These are phyloP conservation scores for Corniculantispora saksenae DNA, from an alignment of 2,329 filamentous ascomycete species.

Conservation along the genomic window DNA sequence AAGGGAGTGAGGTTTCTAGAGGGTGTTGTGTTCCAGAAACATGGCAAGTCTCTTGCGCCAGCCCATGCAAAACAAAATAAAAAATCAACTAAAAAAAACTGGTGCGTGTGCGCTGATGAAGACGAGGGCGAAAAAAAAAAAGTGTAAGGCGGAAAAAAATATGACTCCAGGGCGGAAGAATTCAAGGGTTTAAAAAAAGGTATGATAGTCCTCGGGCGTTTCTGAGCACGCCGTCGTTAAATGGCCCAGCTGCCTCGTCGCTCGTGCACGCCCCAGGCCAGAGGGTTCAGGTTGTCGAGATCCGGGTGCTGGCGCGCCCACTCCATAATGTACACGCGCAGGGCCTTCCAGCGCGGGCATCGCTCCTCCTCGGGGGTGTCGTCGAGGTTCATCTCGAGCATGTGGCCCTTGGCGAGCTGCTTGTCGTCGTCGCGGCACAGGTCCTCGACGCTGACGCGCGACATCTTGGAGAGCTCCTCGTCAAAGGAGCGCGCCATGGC, in stretches of 20 bases:
- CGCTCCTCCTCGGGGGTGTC: conserved; percentile 52
- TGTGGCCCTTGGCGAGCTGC: conserved; percentile 68
- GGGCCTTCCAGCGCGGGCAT: conserved; percentile 75
- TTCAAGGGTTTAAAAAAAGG: too few relatives aligned
- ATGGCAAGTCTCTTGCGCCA: background rate
- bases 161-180: too few relatives aligned
- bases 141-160: background rate
- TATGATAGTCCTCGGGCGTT: too few relatives aligned
- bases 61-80: background rate
- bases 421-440: conserved; percentile 70
- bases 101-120: conserved; percentile 5
- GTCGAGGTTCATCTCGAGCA: conserved; percentile 56
- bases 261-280: conserved; percentile 69
- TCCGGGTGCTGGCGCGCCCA: conserved; percentile 87
- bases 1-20: background rate
- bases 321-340: conserved; percentile 80
- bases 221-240: conserved; percentile 31
- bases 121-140: background rate
- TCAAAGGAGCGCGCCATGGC: conserved; percentile 82
- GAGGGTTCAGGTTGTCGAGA: conserved; percentile 60
- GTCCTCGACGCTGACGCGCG: conserved; percentile 66
- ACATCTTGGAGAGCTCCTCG: conserved; percentile 81
- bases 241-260: conserved; percentile 74
- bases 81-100: background rate
- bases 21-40: background rate